phyloP scores from a whole-genome alignment of 805 yeast genomes.

The Starmerella floris region DNA sequence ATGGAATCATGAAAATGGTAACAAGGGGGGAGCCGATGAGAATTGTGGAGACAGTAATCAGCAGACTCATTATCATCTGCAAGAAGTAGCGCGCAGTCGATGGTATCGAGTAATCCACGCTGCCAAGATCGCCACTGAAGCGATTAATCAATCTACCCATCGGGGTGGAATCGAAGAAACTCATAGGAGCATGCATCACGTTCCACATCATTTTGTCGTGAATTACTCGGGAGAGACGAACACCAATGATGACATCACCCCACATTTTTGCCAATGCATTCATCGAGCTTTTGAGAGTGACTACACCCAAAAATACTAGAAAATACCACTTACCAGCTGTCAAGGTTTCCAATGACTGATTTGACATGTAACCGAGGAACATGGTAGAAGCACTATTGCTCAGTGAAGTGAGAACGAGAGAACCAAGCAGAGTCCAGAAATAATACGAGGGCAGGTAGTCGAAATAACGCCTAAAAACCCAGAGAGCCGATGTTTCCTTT shows the following conservation, averaged over 20 bases:
- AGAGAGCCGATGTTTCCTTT: constrained; percentile 14
- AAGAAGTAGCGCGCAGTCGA: constrained; percentile 43
- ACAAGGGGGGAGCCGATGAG: constrained; percentile 56
- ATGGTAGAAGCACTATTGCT: constrained; percentile 15
- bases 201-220: constrained; percentile 44
- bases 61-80: constrained; percentile 37
- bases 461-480: constrained; percentile 21
- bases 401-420: constrained; percentile 26
- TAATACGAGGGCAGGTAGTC: constrained; percentile 30
- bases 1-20: constrained; percentile 46
- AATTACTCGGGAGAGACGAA: constrained; percentile 24
- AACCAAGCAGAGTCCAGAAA: constrained; percentile 26
- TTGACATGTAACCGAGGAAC: constrained; percentile 21
- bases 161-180: constrained; percentile 65
- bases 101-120: constrained; percentile 55
- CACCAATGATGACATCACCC: constrained; percentile 45
- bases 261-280: constrained; percentile 29
- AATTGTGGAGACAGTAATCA: constrained; percentile 47
- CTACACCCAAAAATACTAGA: constrained; percentile 61
- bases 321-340: constrained; percentile 38
- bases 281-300: constrained; percentile 31
- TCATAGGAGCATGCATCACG: constrained; percentile 60
- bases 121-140: constrained; percentile 69
- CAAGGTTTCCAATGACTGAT: constrained; percentile 15
- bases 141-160: constrained; percentile 67